Evolutionary conservation across 257 asterid species (phyloP), one percentile per base, ranked within the genome.

Genomic region (Salvia splendens): DNA sequence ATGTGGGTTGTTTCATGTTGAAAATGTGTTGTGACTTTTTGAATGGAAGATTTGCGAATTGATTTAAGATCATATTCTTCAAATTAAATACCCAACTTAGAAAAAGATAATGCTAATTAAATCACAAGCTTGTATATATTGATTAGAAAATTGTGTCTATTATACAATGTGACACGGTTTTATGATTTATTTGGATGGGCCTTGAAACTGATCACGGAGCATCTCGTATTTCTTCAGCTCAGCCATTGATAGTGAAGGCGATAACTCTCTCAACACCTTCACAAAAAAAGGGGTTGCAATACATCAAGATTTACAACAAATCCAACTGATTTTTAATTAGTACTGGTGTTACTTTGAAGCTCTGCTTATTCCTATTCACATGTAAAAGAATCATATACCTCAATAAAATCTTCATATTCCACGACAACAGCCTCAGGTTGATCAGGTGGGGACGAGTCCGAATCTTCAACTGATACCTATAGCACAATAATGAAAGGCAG

Each of bases 211-310:
- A 63, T 86, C 92, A 0, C 97, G 83, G 78, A 93, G 75, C 79
- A 49, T 54, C 77, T 88, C 99, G 50, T 90, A 93, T 71, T 85
- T 93, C 76, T 78, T 84, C 68, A 93, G 92, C 82, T 93, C 99
- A 4, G 87, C 84, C 92, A 88, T 76, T 17, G 99, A 93, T 51
- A 93, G 85, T 3, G 97, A 93, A 45, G 99, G 99, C 65, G 95
- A 86, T 68, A 93, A 81, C 47, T 90, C 97, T 66, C 79, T 72
- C 69, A 93, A 68, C 43, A 87, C 96, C 99, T 93, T 82, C 79
- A 87, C 61, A 38, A 2, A 24, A 24, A 24, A 24, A 24, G 30
- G 30, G 11, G 42, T 67, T 8, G 52, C 11, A 69, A 51, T 49
- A 5, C 17, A 54, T 38, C 20, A n/a, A 52, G 51, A 58, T 20